Base-by-base conservation (phyloP, 106 monocot species). In the Dendrobium chrysotoxum region DNA sequence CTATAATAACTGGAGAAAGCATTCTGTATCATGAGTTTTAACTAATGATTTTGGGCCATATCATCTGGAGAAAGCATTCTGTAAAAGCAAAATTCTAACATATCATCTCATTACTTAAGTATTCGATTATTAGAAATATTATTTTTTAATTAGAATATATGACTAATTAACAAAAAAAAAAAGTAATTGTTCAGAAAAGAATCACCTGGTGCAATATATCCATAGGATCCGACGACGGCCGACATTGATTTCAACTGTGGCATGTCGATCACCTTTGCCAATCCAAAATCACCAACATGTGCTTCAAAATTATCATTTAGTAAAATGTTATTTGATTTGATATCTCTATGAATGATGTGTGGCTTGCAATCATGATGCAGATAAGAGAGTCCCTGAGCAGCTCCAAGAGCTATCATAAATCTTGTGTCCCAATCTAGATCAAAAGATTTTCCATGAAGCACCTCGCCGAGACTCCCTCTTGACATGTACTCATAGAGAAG, bases 151-250 rank as follows among this genome's bases (percentile, higher is more conserved):
- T 35, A 35, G 35, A 35, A 35, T 2, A 35, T 35, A 35, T 35
- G 35, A 35, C 35, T 3, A 35, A 35, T 35, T 35, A 35, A 35
- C 35, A 35, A 61, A 23, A 23, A 58, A 21, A 4, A n/a, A 61
- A 61, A 61, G 23, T 35, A 70, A 12, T 12, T 30, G 0, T 16
- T 70, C 70, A 70, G 0, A 70, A 11, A 70, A 68, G 42, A 78
- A 82, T 91, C 72, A 98, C 97, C 97, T 53, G 97, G 97, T 64
- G 97, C 97, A 73, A 98, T 98, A 81, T 98, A 98, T 17, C 97
- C 97, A 82, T 98, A 98, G 12, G 97, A 98, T 53, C 97, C 97
- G 77, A 94, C 97, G 78, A 98, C 84, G 12, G 97, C 97, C 26
- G 97, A 98, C 94, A 98, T 95, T 46, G 97, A 88, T 75, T 95